phyloP scores from a whole-genome alignment of 495 filamentous ascomycete species.

The Trichocladium antarcticum region DNA sequence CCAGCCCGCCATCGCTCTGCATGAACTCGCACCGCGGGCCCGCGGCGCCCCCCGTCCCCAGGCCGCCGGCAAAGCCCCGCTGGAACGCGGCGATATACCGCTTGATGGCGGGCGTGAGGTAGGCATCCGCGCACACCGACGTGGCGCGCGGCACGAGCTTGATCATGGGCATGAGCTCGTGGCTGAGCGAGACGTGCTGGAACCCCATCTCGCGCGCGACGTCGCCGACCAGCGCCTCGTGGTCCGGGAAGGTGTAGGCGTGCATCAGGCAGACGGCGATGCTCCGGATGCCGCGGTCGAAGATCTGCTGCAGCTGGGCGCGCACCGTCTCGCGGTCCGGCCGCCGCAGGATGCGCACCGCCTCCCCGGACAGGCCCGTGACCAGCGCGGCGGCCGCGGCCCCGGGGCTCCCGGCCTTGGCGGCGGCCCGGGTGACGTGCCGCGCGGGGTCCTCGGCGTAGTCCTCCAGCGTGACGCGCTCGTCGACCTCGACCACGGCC shows the following conservation, averaged over 20 bases:
- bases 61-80: slow-evolving; percentile 57
- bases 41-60: slow-evolving; percentile 49
- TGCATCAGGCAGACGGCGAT: slow-evolving; percentile 75
- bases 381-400: slow-evolving; percentile 45
- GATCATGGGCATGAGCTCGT: slow-evolving; percentile 90
- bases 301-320: slow-evolving; percentile 46
- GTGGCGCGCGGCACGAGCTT: slow-evolving; percentile 80
- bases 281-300: slow-evolving; percentile 52
- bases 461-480: slow-evolving; percentile 78
- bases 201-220: slow-evolving; percentile 66
- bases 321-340: slow-evolving; percentile 45
- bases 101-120: slow-evolving; percentile 89
- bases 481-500: slow-evolving; percentile 64
- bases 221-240: slow-evolving; percentile 57
- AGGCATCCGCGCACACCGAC: slow-evolving; percentile 89
- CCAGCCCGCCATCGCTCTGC: slow-evolving; percentile 73
- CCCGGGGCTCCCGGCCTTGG: slow-evolving; percentile 36
- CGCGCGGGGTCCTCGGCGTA: slow-evolving; percentile 73
- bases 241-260: slow-evolving; percentile 66
- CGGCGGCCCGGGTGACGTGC: slow-evolving; percentile 38
- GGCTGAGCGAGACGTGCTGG: slow-evolving; percentile 58
- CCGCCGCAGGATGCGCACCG: slow-evolving; percentile 53
- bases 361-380: slow-evolving; percentile 56
- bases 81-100: slow-evolving; percentile 90
- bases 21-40: slow-evolving; percentile 71